phyloP scores from a whole-genome alignment of 2,329 filamentous ascomycete species.

The Aureobasidium melanogenum region DNA sequence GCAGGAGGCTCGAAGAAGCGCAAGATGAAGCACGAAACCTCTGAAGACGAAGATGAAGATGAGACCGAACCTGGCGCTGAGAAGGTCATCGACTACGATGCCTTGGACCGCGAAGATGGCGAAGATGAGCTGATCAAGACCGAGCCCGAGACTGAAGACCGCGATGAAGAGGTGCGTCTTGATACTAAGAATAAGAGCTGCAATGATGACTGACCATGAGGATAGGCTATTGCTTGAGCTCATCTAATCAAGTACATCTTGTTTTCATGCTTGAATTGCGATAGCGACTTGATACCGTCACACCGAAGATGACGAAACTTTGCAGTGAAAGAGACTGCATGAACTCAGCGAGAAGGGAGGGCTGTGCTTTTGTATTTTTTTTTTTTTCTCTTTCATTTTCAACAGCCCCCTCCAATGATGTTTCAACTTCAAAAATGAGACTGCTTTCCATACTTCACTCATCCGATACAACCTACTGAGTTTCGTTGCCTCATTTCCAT shows the following conservation, averaged over 20 bases:
- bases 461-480: too few species aligned
- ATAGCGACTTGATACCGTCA: background rate
- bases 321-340: background rate
- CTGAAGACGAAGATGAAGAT: background rate
- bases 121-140: background rate
- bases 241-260: background rate
- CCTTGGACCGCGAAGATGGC: background rate
- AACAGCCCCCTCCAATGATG: background rate
- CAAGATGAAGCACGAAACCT: constrained; percentile 11
- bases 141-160: background rate
- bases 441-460: background rate
- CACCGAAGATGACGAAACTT: background rate
- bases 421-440: background rate
- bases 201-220: background rate
- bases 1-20: constrained; percentile 11
- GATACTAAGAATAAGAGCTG: background rate
- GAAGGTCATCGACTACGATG: background rate
- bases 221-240: background rate
- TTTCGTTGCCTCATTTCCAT: background rate
- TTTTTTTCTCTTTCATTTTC: background rate
- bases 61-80: background rate
- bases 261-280: too few species aligned
- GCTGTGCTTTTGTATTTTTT: background rate
- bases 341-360: background rate
- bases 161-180: background rate